Conservation (phyloP, 2,329 filamentous ascomycete species). For the Setomelanomma holmii region DNA sequence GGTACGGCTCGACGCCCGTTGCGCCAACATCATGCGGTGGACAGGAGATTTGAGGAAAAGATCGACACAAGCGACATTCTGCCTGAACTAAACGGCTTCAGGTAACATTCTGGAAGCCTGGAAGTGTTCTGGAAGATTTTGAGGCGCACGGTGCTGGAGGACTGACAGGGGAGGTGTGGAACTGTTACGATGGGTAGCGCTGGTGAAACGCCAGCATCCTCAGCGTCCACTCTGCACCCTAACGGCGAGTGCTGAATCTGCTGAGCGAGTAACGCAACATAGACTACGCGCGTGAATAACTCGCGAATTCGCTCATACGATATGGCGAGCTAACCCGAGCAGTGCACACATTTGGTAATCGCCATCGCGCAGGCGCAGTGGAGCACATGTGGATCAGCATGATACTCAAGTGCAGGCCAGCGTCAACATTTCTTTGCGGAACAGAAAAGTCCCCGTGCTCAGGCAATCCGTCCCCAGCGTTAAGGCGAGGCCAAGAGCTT, state of each 20-base stretch:
- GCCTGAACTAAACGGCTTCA: constrained; percentile 25
- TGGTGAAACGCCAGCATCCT: constrained; percentile 32
- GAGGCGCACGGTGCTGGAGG: constrained; percentile 24
- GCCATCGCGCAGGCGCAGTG: constrained; percentile 6
- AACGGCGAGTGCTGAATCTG: constrained; percentile 4
- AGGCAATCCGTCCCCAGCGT: constrained; percentile 35
- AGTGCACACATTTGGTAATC: constrained; percentile 4
- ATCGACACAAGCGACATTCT: constrained; percentile 33
- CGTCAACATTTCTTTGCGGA: constrained; percentile 33
- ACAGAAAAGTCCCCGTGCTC: constrained; percentile 21
- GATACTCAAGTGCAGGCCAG: constrained; percentile 24
- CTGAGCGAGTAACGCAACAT: constrained; percentile 8
- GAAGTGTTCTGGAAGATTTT: constrained; percentile 29
- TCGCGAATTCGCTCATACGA: constrained; percentile 8
- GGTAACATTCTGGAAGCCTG: constrained; percentile 44
- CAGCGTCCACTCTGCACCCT: constrained; percentile 4
- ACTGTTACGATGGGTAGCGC: constrained; percentile 5
- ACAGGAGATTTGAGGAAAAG: constrained; percentile 26
- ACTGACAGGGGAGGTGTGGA: constrained; percentile 19
- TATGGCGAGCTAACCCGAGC: constrained; percentile 2
- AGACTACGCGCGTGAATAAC: constrained; percentile 14
- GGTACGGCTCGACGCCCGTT: constrained; percentile 20
- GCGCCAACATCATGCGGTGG: constrained; percentile 27
- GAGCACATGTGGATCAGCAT: constrained; percentile 24
- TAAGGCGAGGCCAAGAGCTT: constrained; percentile 38